Evolutionary conservation across 768 basidiomycete species (phyloP), one percentile per base, ranked within the genome.

Genomic region (Tricholoma matsutake): DNA sequence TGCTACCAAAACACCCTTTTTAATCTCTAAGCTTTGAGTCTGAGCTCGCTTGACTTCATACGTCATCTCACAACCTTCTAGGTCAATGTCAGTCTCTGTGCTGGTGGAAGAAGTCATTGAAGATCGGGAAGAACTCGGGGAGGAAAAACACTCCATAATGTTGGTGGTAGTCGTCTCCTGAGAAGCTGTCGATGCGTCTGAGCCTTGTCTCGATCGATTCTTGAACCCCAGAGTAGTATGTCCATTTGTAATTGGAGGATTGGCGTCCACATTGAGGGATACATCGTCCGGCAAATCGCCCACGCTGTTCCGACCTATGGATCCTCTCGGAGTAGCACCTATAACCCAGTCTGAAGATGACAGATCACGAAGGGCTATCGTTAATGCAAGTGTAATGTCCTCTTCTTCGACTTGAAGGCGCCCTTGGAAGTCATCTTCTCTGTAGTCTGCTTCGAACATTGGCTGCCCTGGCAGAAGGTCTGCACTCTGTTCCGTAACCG

Each of bases 11-110:
- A 80, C 72, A 4, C 78, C 81, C 67, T 75, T 78, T 69, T 81
- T 79, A 61, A 83, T 72, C 65, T 82, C 79, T 67, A 84, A 71
- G 61, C 81, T 84, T 66, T 76, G 79, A 52, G 81, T 78, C 53
- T 79, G 81, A 2, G 74, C 82, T 11, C 80, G 75, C 63, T 74
- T 75, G 49, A 83, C 71, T 61, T 83, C 81, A 63, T 79, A 82
- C 1, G 69, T 13, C 2, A 39, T 39, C 37, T 39, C 74, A 18
- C 65, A 65, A 55, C 66, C 72, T 20, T 64, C 66, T 7, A 69
- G 65, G 37, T 74, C 69, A 39, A 65, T 60, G 39, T 65, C 63
- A 37, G 69, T 71, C 2, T 67, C 68, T 20, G 39, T 54, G 32
- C 61, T 64, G 6, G 59, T 55, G 20, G 68, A 18, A 29, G 72